phyloP scores from a whole-genome alignment of 768 basidiomycete species.

The Macrolepiota albuminosa region DNA sequence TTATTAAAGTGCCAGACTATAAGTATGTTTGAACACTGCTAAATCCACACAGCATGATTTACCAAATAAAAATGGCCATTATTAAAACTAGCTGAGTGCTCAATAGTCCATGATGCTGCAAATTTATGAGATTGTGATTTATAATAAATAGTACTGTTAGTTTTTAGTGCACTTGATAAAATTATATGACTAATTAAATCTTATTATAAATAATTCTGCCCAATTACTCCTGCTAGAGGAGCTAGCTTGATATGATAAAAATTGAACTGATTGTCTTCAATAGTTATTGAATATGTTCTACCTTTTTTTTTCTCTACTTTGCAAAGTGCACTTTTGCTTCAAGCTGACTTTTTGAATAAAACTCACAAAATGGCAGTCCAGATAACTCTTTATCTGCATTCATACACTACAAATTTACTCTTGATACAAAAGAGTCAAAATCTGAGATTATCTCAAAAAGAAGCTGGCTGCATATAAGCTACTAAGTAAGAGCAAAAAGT shows the following conservation, averaged over 20 bases:
- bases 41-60: slow-evolving; percentile 8
- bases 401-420: not conserved
- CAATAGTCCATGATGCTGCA: slow-evolving; percentile 9
- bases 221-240: slow-evolving; percentile 3
- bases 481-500: slow-evolving; percentile 15
- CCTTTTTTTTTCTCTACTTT: too few species aligned
- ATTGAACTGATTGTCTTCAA: slow-evolving; percentile 1
- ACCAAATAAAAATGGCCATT: slow-evolving; percentile 14
- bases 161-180: too few species aligned
- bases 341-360: too few species aligned
- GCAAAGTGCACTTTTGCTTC: too few species aligned
- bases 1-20: not conserved
- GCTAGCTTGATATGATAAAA: slow-evolving; percentile 13
- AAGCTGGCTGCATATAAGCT: slow-evolving; percentile 4
- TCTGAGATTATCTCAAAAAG: slow-evolving; percentile 8
- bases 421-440: not conserved
- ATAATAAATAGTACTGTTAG: slow-evolving; percentile 9
- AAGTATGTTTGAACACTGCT: not conserved
- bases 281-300: not conserved
- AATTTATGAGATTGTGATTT: slow-evolving; percentile 16
- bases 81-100: not conserved
- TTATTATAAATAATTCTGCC: too few species aligned
- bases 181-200: not conserved
- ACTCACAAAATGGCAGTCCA: not conserved
- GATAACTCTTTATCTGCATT: not conserved